These are phyloP conservation scores for Suillus sp. DNA, from an alignment of 768 basidiomycete species.

Conservation along the genomic window DNA sequence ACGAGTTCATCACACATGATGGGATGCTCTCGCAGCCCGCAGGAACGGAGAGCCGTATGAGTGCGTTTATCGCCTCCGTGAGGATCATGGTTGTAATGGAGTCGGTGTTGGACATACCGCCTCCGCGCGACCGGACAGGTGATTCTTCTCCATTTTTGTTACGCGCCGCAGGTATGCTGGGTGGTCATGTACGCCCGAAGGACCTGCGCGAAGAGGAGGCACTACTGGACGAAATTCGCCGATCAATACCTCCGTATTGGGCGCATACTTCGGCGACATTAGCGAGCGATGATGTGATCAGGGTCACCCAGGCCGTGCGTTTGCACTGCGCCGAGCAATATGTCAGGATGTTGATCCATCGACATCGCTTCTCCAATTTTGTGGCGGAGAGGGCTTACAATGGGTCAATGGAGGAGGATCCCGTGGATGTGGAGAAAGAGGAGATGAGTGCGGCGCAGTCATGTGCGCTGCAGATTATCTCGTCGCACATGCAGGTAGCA, in stretches of 20 bases:
- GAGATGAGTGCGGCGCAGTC: constrained; percentile 77
- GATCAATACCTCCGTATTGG: constrained; percentile 75
- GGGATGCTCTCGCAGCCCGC: constrained; percentile 64
- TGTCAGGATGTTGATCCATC: constrained; percentile 84
- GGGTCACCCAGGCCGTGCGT: constrained; percentile 86
- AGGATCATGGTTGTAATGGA: constrained; percentile 88
- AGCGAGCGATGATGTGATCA: constrained; percentile 81
- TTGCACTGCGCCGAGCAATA: constrained; percentile 88
- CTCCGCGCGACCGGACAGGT: constrained; percentile 55
- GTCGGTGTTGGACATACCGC: constrained; percentile 81
- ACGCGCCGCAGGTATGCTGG: constrained; percentile 68
- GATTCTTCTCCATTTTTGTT: constrained; percentile 77
- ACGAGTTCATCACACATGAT: constrained; percentile 84
- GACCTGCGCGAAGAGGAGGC: constrained; percentile 80
- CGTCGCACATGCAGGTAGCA: constrained; percentile 81
- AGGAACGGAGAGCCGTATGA: constrained; percentile 74
- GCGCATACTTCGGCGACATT: constrained; percentile 79
- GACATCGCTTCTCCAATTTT: constrained; percentile 80
- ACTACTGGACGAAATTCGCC: constrained; percentile 78
- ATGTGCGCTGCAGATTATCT: constrained; percentile 80
- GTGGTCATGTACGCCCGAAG: constrained; percentile 59
- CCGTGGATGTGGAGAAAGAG: constrained; percentile 70
- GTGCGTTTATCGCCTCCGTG: constrained; percentile 76
- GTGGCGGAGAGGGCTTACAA: constrained; percentile 66
- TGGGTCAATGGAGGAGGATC: constrained; percentile 50